phyloP scores from a whole-genome alignment of 192 early-diverging fungal species.

The Coemansia erecta region DNA sequence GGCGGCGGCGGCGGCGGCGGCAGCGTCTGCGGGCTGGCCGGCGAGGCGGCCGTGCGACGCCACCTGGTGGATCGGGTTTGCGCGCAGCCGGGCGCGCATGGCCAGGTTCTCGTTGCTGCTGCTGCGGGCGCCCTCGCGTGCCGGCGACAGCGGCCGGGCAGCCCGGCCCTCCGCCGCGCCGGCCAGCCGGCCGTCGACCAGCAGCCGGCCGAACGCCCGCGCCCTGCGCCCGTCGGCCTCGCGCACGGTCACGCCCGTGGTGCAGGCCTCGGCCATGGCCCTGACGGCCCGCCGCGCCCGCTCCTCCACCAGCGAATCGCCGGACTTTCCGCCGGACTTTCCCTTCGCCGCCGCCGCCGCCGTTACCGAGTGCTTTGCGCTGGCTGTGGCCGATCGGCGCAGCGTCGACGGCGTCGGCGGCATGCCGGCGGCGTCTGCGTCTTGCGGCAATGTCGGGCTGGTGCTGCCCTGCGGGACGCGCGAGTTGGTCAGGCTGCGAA shows the following conservation, averaged over 20 bases:
- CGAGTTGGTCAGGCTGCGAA: slow-evolving; percentile 33
- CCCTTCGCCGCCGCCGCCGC: neutral
- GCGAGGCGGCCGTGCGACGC: slow-evolving; percentile 21
- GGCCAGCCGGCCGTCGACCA: slow-evolving; percentile 18
- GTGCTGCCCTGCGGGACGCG: slow-evolving; percentile 8
- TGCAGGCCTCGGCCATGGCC: slow-evolving; percentile 48
- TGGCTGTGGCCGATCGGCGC: slow-evolving; percentile 35
- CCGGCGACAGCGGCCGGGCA: slow-evolving; percentile 5
- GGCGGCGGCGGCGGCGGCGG: neutral
- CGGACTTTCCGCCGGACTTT: neutral
- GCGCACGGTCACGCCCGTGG: slow-evolving; percentile 41
- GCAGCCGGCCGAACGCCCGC: slow-evolving; percentile 23
- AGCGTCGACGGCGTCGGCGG: slow-evolving; percentile 2
- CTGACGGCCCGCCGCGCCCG: slow-evolving; percentile 42
- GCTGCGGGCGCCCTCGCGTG: slow-evolving; percentile 6
- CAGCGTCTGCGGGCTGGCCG: neutral
- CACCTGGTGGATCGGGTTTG: slow-evolving; percentile 19
- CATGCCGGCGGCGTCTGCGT: neutral
- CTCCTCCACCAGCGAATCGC: slow-evolving; percentile 26
- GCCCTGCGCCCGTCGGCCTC: slow-evolving; percentile 31
- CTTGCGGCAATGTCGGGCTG: neutral
- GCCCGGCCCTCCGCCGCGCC: neutral
- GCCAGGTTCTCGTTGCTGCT: slow-evolving; percentile 7
- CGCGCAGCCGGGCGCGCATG: slow-evolving; percentile 4
- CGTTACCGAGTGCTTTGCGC: neutral